Base-by-base conservation (phyloP, 139 green algal species). In the Nannochloris sp. region DNA sequence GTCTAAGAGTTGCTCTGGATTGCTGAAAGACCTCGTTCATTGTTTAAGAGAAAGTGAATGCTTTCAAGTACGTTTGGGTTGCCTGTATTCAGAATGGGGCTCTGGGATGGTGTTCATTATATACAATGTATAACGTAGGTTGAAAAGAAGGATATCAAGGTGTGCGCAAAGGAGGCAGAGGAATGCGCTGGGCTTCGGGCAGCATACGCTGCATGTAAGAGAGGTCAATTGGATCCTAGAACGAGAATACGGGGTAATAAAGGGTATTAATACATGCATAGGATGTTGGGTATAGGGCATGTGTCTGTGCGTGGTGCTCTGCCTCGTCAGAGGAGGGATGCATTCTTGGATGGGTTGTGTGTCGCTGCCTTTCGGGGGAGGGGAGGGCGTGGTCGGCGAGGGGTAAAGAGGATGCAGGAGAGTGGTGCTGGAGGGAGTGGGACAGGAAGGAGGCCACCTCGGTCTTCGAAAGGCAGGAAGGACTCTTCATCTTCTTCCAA, bases 221-320 rank as follows among this genome's bases (percentile, higher is more conserved):
- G 75, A 10, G 84, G 85, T 1, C 83, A 91, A 61, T 20, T 90
- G 14, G 87, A 94, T 55, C 77, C 85, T 5, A 64, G 87, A 6
- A 81, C 68, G 2, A 69, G 87, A 16, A 87, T 94, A 28, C 74
- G 80, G 31, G 87, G 87, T 25, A 91, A 94, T 68, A 90, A 91
- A 26, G 79, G 74, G 0, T 85, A 88, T 57, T 87, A 66, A 40
- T 13, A 51, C 23, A 28, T 1, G 8, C 17, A 28, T 53, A 28
- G 4, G 46, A 25, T 25, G 16, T 2, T 5, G 33, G 33, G 33
- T 12, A 0, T 40, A 40, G 33, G 33, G 33, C 33, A 8, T 40
- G 5, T 40, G 33, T 6, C 33, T 40, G 33, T 40, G 9, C 11
- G 6, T 40, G 11, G 6, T 40, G 33, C 33, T 40, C 33, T 40